A percentile compares a stretch with the other conserved stretches of the same genome.
Evolutionary conservation across 2,329 filamentous ascomycete genomes (phyloP).

Genomic region (Raffaelea deltoideospora): DNA sequence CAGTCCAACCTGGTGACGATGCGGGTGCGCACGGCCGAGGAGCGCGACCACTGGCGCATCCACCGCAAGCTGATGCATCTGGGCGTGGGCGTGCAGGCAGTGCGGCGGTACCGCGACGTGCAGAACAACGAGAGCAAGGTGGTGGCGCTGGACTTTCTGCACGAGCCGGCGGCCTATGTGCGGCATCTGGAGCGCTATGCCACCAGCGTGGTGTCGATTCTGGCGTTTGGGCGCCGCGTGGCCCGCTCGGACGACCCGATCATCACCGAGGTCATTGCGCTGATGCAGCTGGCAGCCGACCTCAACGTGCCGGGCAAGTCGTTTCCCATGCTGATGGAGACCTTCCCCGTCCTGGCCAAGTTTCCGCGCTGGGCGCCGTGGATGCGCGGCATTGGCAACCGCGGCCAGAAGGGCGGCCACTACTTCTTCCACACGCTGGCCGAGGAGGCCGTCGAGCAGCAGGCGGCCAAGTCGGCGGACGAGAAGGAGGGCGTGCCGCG

Average conservation of each 20-base stretch:
- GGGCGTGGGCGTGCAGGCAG: slow-evolving; percentile 37
- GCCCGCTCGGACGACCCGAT: slow-evolving; percentile 36
- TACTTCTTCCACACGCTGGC: slow-evolving; percentile 38
- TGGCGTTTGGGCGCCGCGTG: slow-evolving; percentile 40
- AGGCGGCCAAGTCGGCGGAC: slow-evolving; percentile 13
- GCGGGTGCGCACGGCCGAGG: slow-evolving; percentile 21
- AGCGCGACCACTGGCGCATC: slow-evolving; percentile 26
- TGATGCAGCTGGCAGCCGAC: slow-evolving; percentile 42
- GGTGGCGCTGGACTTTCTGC: slow-evolving; percentile 34
- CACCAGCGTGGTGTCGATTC: slow-evolving; percentile 37
- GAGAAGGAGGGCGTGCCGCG: slow-evolving; percentile 13
- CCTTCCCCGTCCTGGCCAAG: slow-evolving; percentile 31
- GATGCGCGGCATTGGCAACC: slow-evolving; percentile 31
- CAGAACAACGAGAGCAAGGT: slow-evolving; percentile 43
- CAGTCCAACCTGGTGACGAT: slow-evolving; percentile 28
- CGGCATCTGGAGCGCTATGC: slow-evolving; percentile 38
- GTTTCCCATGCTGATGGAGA: slow-evolving; percentile 42
- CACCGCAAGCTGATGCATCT: slow-evolving; percentile 36
- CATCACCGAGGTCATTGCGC: slow-evolving; percentile 42
- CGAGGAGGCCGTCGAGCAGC: slow-evolving; percentile 29
- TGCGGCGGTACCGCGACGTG: slow-evolving; percentile 34
- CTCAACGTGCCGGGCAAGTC: slow-evolving; percentile 36
- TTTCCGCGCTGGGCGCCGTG: slow-evolving; percentile 33
- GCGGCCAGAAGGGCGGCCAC: slow-evolving; percentile 23
- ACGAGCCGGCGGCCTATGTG: slow-evolving; percentile 28